A percentile compares a stretch with the other conserved stretches of the same genome.
These are phyloP conservation scores for Aegilops umbellulata DNA, from an alignment of 176 grass and related monocot genomes.

Conservation along the genomic window DNA sequence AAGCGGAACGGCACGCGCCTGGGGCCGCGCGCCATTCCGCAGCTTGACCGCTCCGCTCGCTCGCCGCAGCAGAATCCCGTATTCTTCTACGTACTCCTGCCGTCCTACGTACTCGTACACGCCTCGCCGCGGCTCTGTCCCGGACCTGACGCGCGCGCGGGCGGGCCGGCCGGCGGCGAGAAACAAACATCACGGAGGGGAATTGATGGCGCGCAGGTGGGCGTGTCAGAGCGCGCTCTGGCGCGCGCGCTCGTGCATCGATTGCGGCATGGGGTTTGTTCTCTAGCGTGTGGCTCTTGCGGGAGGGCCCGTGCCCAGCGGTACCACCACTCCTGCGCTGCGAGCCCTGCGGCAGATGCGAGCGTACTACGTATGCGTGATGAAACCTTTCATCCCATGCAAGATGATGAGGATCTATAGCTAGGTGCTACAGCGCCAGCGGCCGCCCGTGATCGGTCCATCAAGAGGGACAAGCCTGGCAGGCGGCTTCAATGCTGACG, in stretches of 20 bases:
- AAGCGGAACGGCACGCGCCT: too few relatives aligned
- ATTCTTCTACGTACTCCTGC: too few relatives aligned
- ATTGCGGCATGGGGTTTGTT: background rate
- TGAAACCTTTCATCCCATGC: background rate
- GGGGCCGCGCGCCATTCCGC: too few relatives aligned
- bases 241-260: background rate
- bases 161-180: background rate
- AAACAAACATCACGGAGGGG: background rate
- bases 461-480: constrained; percentile 2
- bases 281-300: constrained; percentile 2
- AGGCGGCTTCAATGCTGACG: constrained; percentile 32
- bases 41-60: too few relatives aligned
- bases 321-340: background rate
- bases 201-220: background rate
- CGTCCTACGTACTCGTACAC: too few relatives aligned
- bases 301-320: too few relatives aligned
- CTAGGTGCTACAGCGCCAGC: too few relatives aligned
- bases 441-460: background rate
- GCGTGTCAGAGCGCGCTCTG: too few relatives aligned
- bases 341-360: background rate
- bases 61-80: too few relatives aligned
- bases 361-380: background rate
- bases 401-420: constrained; percentile 4
- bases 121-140: too few relatives aligned
- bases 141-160: too few relatives aligned